Percentiles rank a stretch among this genome's conserved stretches.
phyloP scores from a whole-genome alignment of 179 eudicot species.

The Vitellaria paradoxa region DNA sequence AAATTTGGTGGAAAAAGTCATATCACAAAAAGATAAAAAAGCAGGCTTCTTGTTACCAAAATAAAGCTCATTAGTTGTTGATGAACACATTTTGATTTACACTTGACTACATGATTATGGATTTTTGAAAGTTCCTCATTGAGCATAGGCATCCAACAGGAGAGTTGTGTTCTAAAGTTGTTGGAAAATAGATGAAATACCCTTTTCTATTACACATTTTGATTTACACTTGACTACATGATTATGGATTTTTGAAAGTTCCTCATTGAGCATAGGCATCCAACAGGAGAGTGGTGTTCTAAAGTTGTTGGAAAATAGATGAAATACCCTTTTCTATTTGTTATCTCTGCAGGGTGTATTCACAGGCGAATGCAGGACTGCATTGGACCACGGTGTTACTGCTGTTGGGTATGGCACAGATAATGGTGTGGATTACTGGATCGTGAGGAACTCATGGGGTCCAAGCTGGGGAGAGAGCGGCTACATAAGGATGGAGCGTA shows the following conservation, averaged over 20 bases:
- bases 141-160: background rate
- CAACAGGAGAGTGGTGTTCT: background rate
- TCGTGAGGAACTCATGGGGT: constrained; percentile 45
- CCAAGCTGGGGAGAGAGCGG: constrained; percentile 39
- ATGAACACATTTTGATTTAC: too few relatives aligned
- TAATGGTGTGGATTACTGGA: constrained; percentile 38
- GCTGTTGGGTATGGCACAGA: constrained; percentile 45
- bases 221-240: too few relatives aligned
- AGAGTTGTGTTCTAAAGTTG: background rate
- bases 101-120: too few relatives aligned
- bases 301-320: background rate
- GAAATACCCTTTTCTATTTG: too few relatives aligned
- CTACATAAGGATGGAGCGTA: constrained; percentile 57
- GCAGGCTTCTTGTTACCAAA: too few relatives aligned
- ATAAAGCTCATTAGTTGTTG: too few relatives aligned
- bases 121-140: background rate
- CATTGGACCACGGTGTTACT: constrained; percentile 40
- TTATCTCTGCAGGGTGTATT: constrained; percentile 31
- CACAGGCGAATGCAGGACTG: constrained; percentile 35
- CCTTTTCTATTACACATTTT: too few relatives aligned
- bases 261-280: background rate
- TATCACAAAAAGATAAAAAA: too few relatives aligned
- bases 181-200: background rate
- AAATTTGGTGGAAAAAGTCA: too few relatives aligned
- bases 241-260: background rate